Evolutionary conservation across 208 protist species (phyloP).

Genomic region (Leishmania tropica): DNA sequence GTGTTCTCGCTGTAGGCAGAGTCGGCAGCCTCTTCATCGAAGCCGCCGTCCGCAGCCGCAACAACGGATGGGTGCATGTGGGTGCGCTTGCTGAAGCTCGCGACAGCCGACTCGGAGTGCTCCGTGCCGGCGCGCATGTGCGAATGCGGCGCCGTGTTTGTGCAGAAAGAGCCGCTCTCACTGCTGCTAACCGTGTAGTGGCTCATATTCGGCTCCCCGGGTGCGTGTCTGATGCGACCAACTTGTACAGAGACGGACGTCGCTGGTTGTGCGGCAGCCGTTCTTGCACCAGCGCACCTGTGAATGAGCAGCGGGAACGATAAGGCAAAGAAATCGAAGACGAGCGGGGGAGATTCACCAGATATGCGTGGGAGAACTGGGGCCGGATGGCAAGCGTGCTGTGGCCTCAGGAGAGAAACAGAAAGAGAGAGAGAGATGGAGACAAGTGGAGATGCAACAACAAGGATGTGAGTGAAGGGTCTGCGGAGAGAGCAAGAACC

Average conservation of each 20-base stretch:
- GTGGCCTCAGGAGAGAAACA: not conserved
- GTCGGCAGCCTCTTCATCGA: not conserved
- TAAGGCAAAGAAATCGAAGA: not conserved
- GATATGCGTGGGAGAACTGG: not conserved
- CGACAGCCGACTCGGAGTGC: not conserved
- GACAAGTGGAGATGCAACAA: not conserved
- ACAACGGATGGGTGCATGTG: not conserved
- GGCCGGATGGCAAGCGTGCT: not conserved
- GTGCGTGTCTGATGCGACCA: not conserved
- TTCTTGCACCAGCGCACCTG: not conserved
- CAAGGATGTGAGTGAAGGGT: not conserved
- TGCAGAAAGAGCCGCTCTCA: slow-evolving; percentile 38
- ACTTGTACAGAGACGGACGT: not conserved
- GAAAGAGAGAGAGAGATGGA: not conserved
- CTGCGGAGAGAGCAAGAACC: not conserved
- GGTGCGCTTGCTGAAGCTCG: slow-evolving; percentile 10
- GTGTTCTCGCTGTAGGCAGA: not conserved
- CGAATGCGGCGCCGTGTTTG: slow-evolving; percentile 5
- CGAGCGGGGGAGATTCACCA: not conserved
- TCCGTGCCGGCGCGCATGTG: not conserved
- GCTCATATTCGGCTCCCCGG: slow-evolving; percentile 13
- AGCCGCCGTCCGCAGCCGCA: not conserved
- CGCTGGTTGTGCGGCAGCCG: not conserved
- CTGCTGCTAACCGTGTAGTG: slow-evolving; percentile 40
- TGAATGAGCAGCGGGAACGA: not conserved